Conservation (phyloP, 1,284 basidiomycete genomes). For the Fomes fomentarius region DNA sequence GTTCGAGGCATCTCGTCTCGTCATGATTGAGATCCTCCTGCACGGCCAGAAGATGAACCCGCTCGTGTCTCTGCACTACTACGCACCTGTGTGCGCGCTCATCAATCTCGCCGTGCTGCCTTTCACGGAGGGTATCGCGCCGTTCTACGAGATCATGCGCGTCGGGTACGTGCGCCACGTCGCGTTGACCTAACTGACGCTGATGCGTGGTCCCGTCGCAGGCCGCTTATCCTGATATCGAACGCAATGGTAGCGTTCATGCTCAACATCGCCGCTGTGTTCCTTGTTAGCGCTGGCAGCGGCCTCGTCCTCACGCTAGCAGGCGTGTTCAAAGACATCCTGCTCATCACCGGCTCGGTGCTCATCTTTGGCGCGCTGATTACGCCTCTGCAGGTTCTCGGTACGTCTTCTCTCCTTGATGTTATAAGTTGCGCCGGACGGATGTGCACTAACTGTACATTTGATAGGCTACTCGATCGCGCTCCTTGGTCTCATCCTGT, state of each 20-base stretch:
- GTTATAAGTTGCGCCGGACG: too few relatives aligned
- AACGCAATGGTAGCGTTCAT: conserved; percentile 92
- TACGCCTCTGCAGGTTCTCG: conserved; percentile 86
- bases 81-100: conserved; percentile 91
- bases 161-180: conserved; percentile 46
- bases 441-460: not conserved
- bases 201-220: conserved; percentile 3
- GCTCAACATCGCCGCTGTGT: conserved; percentile 93
- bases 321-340: conserved; percentile 94
- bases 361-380: conserved; percentile 81
- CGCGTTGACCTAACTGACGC: not conserved
- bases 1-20: conserved; percentile 90
- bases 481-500: conserved; percentile 78
- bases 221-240: conserved; percentile 77
- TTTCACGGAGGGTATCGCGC: conserved; percentile 89
- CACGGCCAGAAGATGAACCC: conserved; percentile 99
- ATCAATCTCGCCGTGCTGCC: conserved; percentile 88
- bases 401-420: conserved; percentile 42
- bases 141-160: conserved; percentile 76
- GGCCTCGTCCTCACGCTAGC: conserved; percentile 92
- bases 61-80: conserved; percentile 94
- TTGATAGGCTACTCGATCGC: conserved; percentile 84
- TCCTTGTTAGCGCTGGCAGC: conserved; percentile 87
- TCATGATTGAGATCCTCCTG: conserved; percentile 95
- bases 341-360: conserved; percentile 90